phyloP scores from a whole-genome alignment of 2,329 filamentous ascomycete genomes.

The Reticulascus tulasneorum region DNA sequence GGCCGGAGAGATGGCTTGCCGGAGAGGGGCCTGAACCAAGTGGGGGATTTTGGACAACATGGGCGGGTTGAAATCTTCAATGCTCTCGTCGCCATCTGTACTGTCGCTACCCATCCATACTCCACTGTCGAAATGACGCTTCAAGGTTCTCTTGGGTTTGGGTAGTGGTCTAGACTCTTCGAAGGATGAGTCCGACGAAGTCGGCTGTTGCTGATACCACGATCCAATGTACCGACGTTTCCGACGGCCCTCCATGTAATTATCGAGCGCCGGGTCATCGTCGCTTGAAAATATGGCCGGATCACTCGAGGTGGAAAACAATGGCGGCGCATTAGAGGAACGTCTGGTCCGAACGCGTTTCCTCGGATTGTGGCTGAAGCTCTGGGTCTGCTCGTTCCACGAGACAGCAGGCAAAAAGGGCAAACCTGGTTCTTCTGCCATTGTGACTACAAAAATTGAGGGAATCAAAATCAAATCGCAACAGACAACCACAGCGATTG shows the following conservation, averaged over 20 bases:
- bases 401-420: slow-evolving; percentile 33
- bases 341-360: slow-evolving; percentile 32
- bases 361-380: slow-evolving; percentile 32
- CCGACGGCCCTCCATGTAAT: slow-evolving; percentile 54
- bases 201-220: slow-evolving; percentile 59
- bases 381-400: slow-evolving; percentile 34
- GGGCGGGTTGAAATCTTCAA: slow-evolving; percentile 27
- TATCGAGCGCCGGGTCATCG: slow-evolving; percentile 63
- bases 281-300: slow-evolving; percentile 69
- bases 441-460: slow-evolving; percentile 12
- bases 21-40: slow-evolving; percentile 25
- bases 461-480: not conserved
- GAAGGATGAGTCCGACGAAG: slow-evolving; percentile 44
- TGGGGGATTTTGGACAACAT: slow-evolving; percentile 33
- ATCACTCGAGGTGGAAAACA: slow-evolving; percentile 62
- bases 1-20: slow-evolving; percentile 28
- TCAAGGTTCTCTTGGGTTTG: slow-evolving; percentile 48
- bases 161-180: slow-evolving; percentile 32
- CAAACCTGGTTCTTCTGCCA: slow-evolving; percentile 38
- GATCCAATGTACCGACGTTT: slow-evolving; percentile 63
- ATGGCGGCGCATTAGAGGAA: slow-evolving; percentile 22
- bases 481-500: not conserved
- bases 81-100: slow-evolving; percentile 38
- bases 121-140: slow-evolving; percentile 63
- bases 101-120: slow-evolving; percentile 64